phyloP scores from a whole-genome alignment of 805 yeast genomes.

The Candida insectorum region DNA sequence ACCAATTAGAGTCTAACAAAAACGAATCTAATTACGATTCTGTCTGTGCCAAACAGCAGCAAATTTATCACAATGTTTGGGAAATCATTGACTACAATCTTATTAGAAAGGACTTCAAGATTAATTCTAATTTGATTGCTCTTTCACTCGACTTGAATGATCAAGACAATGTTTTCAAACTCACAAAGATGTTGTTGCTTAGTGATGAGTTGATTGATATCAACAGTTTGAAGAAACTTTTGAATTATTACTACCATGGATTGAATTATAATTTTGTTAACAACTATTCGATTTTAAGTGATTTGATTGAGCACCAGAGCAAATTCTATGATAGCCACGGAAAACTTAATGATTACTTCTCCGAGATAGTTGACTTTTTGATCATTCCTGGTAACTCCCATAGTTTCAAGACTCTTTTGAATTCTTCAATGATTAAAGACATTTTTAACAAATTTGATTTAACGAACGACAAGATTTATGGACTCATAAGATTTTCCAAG shows the following conservation, averaged over 20 bases:
- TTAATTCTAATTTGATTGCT: slow-evolving; percentile 25
- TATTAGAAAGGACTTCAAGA: slow-evolving; percentile 30
- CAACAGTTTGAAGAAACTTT: slow-evolving; percentile 24
- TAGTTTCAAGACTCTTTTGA: slow-evolving; percentile 18
- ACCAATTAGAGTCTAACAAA: slow-evolving; percentile 12
- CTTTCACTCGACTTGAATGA: slow-evolving; percentile 32
- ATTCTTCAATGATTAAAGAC: slow-evolving; percentile 26
- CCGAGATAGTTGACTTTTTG: slow-evolving; percentile 25
- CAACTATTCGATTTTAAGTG: slow-evolving; percentile 30
- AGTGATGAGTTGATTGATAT: slow-evolving; percentile 28
- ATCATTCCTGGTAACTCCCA: slow-evolving; percentile 6
- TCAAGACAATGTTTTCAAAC: slow-evolving; percentile 28
- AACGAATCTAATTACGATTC: slow-evolving; percentile 4
- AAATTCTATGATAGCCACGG: slow-evolving; percentile 17
- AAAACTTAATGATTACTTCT: slow-evolving; percentile 26
- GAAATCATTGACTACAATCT: slow-evolving; percentile 30
- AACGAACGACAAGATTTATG: slow-evolving; percentile 29
- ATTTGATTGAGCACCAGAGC: slow-evolving; percentile 33
- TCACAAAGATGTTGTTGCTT: slow-evolving; percentile 33
- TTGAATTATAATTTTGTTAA: slow-evolving; percentile 18
- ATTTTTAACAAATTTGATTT: slow-evolving; percentile 25
- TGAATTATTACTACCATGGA: slow-evolving; percentile 21
- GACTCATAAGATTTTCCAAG: slow-evolving; percentile 22
- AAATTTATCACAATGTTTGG: slow-evolving; percentile 21
- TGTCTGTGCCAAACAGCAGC: slow-evolving; percentile 4